Conservation (phyloP, 371 early-diverging fungal species). For the Chytridium lagenaria region DNA sequence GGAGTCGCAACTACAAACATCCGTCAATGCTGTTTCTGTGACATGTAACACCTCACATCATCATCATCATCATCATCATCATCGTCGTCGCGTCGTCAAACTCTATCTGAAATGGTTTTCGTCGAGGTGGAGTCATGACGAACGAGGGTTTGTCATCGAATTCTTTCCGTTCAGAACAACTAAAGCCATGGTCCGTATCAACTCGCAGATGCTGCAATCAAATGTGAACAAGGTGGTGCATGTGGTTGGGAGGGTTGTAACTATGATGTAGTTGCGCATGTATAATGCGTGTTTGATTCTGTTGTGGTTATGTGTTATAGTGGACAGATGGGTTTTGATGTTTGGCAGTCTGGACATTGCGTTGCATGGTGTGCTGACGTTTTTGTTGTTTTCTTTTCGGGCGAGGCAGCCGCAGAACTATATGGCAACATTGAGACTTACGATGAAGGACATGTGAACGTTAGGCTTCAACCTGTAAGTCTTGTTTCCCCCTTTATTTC, state of each 20-base stretch:
- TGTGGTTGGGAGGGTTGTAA: conserved; percentile 33
- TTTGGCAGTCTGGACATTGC: background rate
- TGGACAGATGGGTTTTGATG: background rate
- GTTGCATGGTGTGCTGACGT: background rate
- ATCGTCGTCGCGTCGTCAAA: background rate
- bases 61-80: too few species aligned
- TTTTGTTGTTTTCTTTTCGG: background rate
- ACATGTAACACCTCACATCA: too few species aligned
- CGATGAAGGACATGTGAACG: conserved; percentile 33
- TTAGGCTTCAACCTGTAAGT: conserved; percentile 19
- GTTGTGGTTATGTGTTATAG: background rate
- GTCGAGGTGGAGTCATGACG: background rate
- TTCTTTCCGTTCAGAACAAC: background rate
- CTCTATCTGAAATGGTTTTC: background rate
- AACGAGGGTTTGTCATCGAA: background rate
- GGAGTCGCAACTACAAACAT: too few species aligned
- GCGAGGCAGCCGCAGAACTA: background rate
- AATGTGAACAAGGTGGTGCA: conserved; percentile 28
- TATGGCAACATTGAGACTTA: conserved; percentile 19
- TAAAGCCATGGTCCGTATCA: conserved; percentile 23
- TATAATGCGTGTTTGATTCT: background rate
- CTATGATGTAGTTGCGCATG: conserved; percentile 13
- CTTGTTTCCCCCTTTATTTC: background rate
- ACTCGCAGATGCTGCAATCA: conserved; percentile 23
- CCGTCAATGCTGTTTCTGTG: too few species aligned